phyloP scores from a whole-genome alignment of 352 stramenopile genomes.

The Phytophthora sansomeana region DNA sequence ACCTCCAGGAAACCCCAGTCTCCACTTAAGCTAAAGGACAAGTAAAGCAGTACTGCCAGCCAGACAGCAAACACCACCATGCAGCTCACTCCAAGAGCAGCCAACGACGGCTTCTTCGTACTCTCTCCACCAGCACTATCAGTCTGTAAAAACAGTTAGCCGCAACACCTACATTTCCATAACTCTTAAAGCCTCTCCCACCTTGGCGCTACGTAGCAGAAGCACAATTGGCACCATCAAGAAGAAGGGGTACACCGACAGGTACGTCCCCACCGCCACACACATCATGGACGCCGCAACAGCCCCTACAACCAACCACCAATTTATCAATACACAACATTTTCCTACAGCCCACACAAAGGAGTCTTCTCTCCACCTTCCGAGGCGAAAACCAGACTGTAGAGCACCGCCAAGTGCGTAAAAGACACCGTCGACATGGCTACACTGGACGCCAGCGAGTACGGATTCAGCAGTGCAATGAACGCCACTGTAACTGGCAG shows the following conservation, averaged over 20 bases:
- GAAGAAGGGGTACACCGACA: slow-evolving; percentile 79
- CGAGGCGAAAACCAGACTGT: slow-evolving; percentile 74
- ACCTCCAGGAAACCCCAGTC: slow-evolving; percentile 76
- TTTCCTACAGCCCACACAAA: slow-evolving; percentile 4
- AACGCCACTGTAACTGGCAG: slow-evolving; percentile 58
- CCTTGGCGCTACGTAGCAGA: slow-evolving; percentile 45
- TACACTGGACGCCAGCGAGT: slow-evolving; percentile 69
- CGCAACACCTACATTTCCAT: background rate
- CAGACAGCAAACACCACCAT: slow-evolving; percentile 32
- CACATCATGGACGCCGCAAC: slow-evolving; percentile 54
- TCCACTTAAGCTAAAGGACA: slow-evolving; percentile 64
- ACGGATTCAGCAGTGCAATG: slow-evolving; percentile 84
- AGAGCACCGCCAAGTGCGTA: slow-evolving; percentile 71
- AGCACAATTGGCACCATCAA: slow-evolving; percentile 67
- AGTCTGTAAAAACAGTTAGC: background rate
- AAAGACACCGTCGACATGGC: slow-evolving; percentile 79
- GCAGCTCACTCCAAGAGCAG: slow-evolving; percentile 24
- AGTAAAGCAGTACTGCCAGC: slow-evolving; percentile 50
- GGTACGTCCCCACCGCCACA: slow-evolving; percentile 68
- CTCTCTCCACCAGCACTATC: background rate
- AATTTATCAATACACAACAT: slow-evolving; percentile 5
- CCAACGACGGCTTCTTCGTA: background rate
- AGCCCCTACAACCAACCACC: slow-evolving; percentile 43
- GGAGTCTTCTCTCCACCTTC: slow-evolving; percentile 52
- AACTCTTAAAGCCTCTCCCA: background rate